Percentiles rank a stretch among this genome's conserved stretches.
These are phyloP conservation scores for Pythium periplocum DNA, from an alignment of 352 stramenopile genomes.

Conservation along the genomic window DNA sequence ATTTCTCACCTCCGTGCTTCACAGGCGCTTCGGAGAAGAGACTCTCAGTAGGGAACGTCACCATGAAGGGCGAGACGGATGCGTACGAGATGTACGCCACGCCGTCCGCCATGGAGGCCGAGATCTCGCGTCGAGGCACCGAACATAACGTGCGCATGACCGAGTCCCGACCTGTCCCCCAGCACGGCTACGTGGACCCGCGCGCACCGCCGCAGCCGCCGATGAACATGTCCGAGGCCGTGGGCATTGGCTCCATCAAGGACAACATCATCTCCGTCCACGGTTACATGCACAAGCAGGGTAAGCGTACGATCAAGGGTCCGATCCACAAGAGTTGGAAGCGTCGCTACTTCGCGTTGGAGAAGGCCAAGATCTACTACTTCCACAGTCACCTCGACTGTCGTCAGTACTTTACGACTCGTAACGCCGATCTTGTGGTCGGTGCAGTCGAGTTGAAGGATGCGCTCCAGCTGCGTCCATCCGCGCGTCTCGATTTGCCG, in stretches of 20 bases:
- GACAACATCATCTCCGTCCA: constrained; percentile 82
- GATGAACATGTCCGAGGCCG: constrained; percentile 69
- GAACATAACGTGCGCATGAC: constrained; percentile 32
- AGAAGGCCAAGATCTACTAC: constrained; percentile 84
- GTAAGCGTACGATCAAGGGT: constrained; percentile 77
- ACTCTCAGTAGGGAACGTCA: too few species aligned
- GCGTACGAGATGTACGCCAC: constrained; percentile 61
- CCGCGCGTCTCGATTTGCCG: constrained; percentile 72
- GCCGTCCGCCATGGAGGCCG: constrained; percentile 41
- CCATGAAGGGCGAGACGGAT: constrained; percentile 2
- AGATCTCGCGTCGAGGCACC: constrained; percentile 36
- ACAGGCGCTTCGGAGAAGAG: too few species aligned
- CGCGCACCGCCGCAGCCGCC: constrained; percentile 45
- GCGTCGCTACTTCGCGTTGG: constrained; percentile 70
- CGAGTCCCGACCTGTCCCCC: constrained; percentile 45
- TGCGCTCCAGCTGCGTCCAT: constrained; percentile 77
- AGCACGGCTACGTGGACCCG: constrained; percentile 64
- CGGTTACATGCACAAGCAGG: constrained; percentile 85
- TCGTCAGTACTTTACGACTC: constrained; percentile 77
- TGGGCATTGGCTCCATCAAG: constrained; percentile 34
- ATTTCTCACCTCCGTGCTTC: too few species aligned
- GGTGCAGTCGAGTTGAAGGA: constrained; percentile 75
- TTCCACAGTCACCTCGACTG: constrained; percentile 78
- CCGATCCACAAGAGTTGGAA: constrained; percentile 83
- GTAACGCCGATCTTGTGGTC: constrained; percentile 68